Evolutionary conservation across 768 basidiomycete genomes (phyloP).

Genomic region (Asterophora lycoperdoides): DNA sequence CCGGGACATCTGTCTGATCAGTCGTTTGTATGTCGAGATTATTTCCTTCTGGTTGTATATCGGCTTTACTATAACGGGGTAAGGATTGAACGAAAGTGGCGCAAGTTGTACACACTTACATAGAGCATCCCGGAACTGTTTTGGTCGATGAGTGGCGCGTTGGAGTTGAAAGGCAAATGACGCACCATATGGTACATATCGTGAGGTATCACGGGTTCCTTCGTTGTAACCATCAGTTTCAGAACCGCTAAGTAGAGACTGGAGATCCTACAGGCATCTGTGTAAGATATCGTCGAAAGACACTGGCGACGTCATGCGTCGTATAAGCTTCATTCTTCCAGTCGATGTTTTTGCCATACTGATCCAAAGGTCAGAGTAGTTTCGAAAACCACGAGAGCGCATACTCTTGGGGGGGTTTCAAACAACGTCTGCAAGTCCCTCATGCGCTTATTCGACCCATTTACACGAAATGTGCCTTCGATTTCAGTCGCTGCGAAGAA

Average conservation of each 20-base stretch:
- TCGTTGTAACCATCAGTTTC: background rate
- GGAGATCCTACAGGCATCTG: constrained; percentile 82
- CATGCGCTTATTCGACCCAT: constrained; percentile 94
- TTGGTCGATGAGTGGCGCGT: constrained; percentile 13
- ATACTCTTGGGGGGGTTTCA: constrained; percentile 81
- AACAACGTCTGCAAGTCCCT: constrained; percentile 90
- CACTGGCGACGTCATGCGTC: constrained; percentile 96
- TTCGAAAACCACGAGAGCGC: constrained; percentile 17
- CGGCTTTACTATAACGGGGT: constrained; percentile 49
- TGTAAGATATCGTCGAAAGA: constrained; percentile 92
- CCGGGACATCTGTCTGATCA: constrained; percentile 82
- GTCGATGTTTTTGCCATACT: constrained; percentile 94
- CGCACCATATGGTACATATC: constrained; percentile 84
- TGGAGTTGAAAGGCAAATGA: constrained; percentile 16
- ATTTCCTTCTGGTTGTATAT: constrained; percentile 68
- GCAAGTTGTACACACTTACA: constrained; percentile 52
- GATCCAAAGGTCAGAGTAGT: constrained; percentile 1
- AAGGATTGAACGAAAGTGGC: constrained; percentile 1
- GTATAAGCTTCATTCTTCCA: constrained; percentile 86
- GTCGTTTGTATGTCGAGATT: constrained; percentile 73
- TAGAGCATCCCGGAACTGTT: constrained; percentile 74
- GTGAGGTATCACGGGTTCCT: constrained; percentile 95
- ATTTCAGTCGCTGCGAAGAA: constrained; percentile 71
- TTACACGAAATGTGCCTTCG: constrained; percentile 91
- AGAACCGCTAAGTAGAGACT: constrained; percentile 2